Evolutionary conservation across 805 yeast species (phyloP).

Genomic region (Ogataea paradorogensis): DNA sequence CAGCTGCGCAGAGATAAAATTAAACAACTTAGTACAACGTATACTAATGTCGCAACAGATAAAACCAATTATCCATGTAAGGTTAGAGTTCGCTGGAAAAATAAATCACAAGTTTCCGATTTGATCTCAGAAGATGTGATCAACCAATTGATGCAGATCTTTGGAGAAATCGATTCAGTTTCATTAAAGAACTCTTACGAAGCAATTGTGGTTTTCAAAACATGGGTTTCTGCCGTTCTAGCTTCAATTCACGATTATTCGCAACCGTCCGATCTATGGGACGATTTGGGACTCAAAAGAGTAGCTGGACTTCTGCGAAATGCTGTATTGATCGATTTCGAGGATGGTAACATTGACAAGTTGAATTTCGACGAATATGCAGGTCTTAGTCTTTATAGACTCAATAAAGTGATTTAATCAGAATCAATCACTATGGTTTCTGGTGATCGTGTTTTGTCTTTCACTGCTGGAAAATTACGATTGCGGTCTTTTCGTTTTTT

Average conservation of each 20-base stretch:
- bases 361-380: conserved; percentile 23
- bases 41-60: conserved; percentile 1
- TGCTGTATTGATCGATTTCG: conserved; percentile 18
- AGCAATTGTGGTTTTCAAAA: conserved; percentile 37
- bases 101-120: conserved; percentile 35
- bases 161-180: conserved; percentile 38
- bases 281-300: conserved; percentile 40
- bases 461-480: conserved; percentile 49
- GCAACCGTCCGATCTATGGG: conserved; percentile 44
- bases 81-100: conserved; percentile 46
- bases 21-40: conserved; percentile 10
- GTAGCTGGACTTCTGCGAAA: conserved; percentile 45
- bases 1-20: conserved; percentile 14
- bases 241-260: conserved; percentile 44
- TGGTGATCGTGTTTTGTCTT: conserved; percentile 66
- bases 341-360: conserved; percentile 3
- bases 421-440: conserved; percentile 80
- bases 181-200: conserved; percentile 16
- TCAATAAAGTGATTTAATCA: conserved; percentile 15
- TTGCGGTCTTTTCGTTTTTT: conserved; percentile 61
- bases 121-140: conserved; percentile 35
- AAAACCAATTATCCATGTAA: conserved; percentile 9
- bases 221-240: conserved; percentile 27
- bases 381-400: conserved; percentile 18
- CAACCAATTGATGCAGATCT: conserved; percentile 40